A percentile compares a stretch with the other conserved stretches of the same genome.
Conservation (phyloP, 139 green algal genomes). For the Chlamydomonas applanata region DNA sequence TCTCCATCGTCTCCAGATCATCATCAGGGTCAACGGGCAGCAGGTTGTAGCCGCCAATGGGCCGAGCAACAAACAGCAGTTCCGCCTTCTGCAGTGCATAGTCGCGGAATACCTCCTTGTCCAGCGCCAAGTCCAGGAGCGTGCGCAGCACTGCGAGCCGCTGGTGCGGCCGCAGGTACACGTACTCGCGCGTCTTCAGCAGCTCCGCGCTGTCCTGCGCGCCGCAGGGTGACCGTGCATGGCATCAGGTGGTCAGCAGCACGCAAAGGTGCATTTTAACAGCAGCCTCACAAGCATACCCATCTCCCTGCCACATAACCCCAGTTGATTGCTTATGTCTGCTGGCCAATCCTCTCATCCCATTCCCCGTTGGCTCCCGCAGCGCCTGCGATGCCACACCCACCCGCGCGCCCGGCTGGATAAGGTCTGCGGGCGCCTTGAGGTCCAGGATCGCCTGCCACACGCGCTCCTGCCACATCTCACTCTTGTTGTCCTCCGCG, state of each 20-base stretch:
- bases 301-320: not conserved
- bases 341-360: too few relatives aligned
- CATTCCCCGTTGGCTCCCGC: too few relatives aligned
- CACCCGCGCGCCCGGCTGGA: constrained; percentile 7
- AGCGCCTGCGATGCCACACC: too few relatives aligned
- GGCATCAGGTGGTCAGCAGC: too few relatives aligned
- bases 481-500: constrained; percentile 7
- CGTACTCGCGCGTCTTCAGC: constrained; percentile 56
- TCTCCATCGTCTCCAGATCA: constrained; percentile 7
- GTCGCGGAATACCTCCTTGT: constrained; percentile 52
- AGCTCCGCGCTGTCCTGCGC: constrained; percentile 29
- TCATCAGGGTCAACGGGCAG: constrained; percentile 7
- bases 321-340: too few relatives aligned
- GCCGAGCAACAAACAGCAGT: constrained; percentile 15
- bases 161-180: constrained; percentile 42
- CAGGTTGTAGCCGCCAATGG: not conserved
- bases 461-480: constrained; percentile 23
- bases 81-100: constrained; percentile 54
- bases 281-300: constrained; percentile 1
- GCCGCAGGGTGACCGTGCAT: not conserved
- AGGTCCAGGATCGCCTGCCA: constrained; percentile 7
- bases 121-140: constrained; percentile 62
- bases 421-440: constrained; percentile 4
- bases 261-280: constrained; percentile 4
- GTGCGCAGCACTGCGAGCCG: constrained; percentile 63